Percentiles rank a stretch among this genome's conserved stretches.
These are phyloP conservation scores for Pilobolus umbonatus DNA, from an alignment of 192 early-diverging fungal species.

Conservation along the genomic window DNA sequence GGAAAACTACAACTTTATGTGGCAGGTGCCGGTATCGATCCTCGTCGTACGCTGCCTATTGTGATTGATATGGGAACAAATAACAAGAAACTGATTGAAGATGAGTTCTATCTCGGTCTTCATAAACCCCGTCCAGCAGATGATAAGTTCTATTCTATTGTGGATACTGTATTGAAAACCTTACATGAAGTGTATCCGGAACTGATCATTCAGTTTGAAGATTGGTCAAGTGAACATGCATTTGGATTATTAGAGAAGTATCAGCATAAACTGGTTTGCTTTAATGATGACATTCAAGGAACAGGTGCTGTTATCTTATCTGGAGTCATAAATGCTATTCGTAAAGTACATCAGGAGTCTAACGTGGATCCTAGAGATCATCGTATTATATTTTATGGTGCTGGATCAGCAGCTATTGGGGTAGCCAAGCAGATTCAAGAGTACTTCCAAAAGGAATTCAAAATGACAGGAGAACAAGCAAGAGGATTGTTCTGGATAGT, in stretches of 20 bases:
- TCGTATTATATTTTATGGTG: slow-evolving; percentile 90
- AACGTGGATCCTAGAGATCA: slow-evolving; percentile 69
- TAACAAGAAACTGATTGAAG: slow-evolving; percentile 73
- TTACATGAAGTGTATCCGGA: slow-evolving; percentile 70
- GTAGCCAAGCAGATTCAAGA: slow-evolving; percentile 87
- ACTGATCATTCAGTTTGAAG: slow-evolving; percentile 94
- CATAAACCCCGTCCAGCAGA: slow-evolving; percentile 62
- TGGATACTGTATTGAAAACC: slow-evolving; percentile 78
- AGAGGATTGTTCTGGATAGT: slow-evolving; percentile 77
- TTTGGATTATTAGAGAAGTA: slow-evolving; percentile 82
- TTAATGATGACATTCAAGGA: slow-evolving; percentile 96
- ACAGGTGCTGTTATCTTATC: slow-evolving; percentile 92
- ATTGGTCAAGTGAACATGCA: slow-evolving; percentile 90
- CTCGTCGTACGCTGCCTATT: slow-evolving; percentile 83
- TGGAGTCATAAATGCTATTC: slow-evolving; percentile 87
- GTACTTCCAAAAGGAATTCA: slow-evolving; percentile 73
- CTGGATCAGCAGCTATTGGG: slow-evolving; percentile 93
- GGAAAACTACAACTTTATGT: slow-evolving; percentile 95
- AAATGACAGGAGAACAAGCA: slow-evolving; percentile 67
- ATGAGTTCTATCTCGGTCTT: slow-evolving; percentile 88
- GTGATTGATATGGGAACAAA: slow-evolving; percentile 91
- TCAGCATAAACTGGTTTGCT: slow-evolving; percentile 73
- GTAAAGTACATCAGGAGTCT: slow-evolving; percentile 48
- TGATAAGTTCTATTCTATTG: slow-evolving; percentile 70
- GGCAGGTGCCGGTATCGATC: slow-evolving; percentile 81